Evolutionary conservation across 805 yeast species (phyloP), one percentile per base, ranked within the genome.

Genomic region (Pichia scutulata): DNA sequence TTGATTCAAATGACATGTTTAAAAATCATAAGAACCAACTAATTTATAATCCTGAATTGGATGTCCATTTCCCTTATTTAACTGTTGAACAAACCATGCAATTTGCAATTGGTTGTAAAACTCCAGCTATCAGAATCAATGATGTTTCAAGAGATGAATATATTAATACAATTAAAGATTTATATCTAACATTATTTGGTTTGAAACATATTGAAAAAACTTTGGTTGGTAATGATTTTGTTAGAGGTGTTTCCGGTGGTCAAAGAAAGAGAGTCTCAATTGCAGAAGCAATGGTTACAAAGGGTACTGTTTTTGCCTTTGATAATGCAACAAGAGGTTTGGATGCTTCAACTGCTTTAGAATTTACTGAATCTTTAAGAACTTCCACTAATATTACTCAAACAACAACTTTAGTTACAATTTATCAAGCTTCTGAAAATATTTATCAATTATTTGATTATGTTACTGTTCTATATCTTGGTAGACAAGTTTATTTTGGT

Each of bases 221-320:
- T 22, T 72, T 79, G 45, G 86, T 82, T 48, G 87, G 87, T 62
- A 75, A 78, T 57, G 86, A 82, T 62, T 77, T 75, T 49, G 79
- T 82, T n/a, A 73, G 86, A 65, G 87, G 87, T 65, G 79, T 82
- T 43, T 80, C 86, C 37, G 87, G 87, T 60, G 87, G 87, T 68
- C 85, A 82, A 68, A 70, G 87, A 58, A 82, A 82, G 67, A 78
- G 87, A 69, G 86, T 81, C 23, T 80, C 86, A 5, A 75, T 82
- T 57, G 86, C 83, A 3, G 87, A 82, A 64, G 84, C 78, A 3
- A 72, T 77, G 58, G 72, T 77, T 33, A 69, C 76, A 59, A 71
- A 76, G 48, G 81, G 77, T 10, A 69, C 78, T 7, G 69, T 80
- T 22, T 80, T 72, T 56, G 79, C 84, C 54, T 81, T 82, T 78